Conservation (phyloP, 2,329 filamentous ascomycete species). For the Setomelanomma holmii region DNA sequence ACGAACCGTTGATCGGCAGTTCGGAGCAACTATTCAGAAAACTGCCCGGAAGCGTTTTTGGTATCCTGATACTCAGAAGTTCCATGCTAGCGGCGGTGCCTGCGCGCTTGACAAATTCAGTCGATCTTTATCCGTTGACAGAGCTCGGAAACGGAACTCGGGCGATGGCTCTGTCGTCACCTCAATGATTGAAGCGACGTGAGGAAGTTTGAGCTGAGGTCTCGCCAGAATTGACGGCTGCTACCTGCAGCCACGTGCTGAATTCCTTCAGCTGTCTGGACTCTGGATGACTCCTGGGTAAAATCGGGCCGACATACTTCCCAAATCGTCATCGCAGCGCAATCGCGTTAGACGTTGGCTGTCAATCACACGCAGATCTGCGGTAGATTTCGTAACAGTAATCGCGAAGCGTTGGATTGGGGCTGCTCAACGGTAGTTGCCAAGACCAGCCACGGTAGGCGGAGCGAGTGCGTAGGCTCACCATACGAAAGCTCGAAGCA, state of each 20-base stretch:
- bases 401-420: constrained; percentile 17
- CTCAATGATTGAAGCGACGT: too few relatives aligned
- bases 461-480: constrained; percentile 3
- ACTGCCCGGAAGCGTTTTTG: constrained; percentile 25
- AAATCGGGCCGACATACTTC: constrained; percentile 20
- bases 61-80: constrained; percentile 30
- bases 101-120: constrained; percentile 29
- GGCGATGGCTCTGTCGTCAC: too few relatives aligned
- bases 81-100: constrained; percentile 25
- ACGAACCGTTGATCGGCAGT: constrained; percentile 21
- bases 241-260: background rate
- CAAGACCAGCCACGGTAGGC: constrained; percentile 10
- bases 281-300: constrained; percentile 14
- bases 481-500: background rate
- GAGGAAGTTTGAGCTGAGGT: too few relatives aligned
- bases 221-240: too few relatives aligned
- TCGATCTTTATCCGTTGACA: constrained; percentile 31
- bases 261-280: background rate
- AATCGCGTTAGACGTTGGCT: constrained; percentile 11
- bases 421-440: background rate
- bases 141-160: too few relatives aligned
- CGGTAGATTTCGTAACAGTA: constrained; percentile 33
- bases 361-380: constrained; percentile 32
- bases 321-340: background rate
- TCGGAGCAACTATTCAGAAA: constrained; percentile 25